Conservation (phyloP, 1,284 basidiomycete species). For the Ganoderma lucidum region DNA sequence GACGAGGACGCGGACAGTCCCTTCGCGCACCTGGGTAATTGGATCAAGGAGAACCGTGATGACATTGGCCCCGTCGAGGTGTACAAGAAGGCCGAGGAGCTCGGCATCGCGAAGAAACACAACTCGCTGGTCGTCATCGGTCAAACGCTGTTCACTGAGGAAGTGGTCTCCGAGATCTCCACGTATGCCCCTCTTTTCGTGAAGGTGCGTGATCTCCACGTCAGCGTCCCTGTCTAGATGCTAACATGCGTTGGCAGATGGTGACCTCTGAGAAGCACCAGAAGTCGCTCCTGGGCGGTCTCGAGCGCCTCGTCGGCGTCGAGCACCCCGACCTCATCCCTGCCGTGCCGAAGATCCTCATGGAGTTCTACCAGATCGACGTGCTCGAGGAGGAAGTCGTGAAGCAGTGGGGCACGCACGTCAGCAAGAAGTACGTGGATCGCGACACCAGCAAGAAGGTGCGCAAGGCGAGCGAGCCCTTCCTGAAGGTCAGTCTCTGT, state of each 20-base stretch:
- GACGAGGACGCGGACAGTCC: constrained; percentile 91
- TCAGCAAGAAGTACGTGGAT: constrained; percentile 98
- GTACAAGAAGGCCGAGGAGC: constrained; percentile 84
- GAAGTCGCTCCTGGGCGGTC: constrained; percentile 90
- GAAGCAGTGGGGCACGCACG: constrained; percentile 95
- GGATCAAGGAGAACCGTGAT: constrained; percentile 82
- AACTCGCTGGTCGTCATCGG: constrained; percentile 89
- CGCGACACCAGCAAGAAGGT: constrained; percentile 97
- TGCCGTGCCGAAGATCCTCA: constrained; percentile 89
- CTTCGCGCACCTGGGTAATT: constrained; percentile 84
- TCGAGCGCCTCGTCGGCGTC: constrained; percentile 85
- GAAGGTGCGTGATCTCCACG: constrained; percentile 65
- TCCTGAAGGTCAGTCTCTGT: constrained; percentile 70
- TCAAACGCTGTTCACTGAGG: constrained; percentile 87
- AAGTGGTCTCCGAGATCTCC: constrained; percentile 79
- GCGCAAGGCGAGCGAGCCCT: constrained; percentile 93
- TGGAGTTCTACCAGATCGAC: constrained; percentile 95
- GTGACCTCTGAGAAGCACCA: constrained; percentile 92
- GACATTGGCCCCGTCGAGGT: constrained; percentile 43
- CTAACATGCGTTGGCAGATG: constrained; percentile 54
- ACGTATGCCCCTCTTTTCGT: constrained; percentile 80
- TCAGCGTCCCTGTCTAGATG: neutral
- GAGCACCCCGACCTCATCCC: constrained; percentile 72
- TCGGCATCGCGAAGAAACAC: constrained; percentile 97
- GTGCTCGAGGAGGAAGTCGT: constrained; percentile 93